Percentiles rank a stretch among this genome's conserved stretches.
Evolutionary conservation across 495 filamentous ascomycete species (phyloP).

Genomic region (Tuber calosporum): DNA sequence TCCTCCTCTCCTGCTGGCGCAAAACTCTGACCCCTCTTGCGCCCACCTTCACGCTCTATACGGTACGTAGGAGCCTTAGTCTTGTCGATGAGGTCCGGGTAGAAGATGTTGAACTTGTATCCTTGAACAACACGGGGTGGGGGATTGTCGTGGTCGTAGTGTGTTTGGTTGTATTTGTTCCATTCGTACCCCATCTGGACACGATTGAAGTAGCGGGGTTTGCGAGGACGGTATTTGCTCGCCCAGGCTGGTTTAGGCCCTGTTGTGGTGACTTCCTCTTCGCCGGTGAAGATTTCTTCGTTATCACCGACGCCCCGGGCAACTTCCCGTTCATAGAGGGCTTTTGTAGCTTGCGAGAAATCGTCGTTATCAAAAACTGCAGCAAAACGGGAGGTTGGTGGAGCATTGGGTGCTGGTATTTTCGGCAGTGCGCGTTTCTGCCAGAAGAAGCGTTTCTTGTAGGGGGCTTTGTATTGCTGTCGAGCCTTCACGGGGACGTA

Average conservation of each 20-base stretch:
- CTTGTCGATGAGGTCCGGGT: slow-evolving; percentile 96
- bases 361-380: slow-evolving; percentile 64
- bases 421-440: slow-evolving; percentile 33
- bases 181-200: slow-evolving; percentile 99
- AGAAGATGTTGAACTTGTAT: slow-evolving; percentile 99
- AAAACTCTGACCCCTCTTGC: slow-evolving; percentile 82
- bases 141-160: slow-evolving; percentile 98
- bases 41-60: slow-evolving; percentile 84
- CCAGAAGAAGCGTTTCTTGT: slow-evolving; percentile 39
- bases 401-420: slow-evolving; percentile 37
- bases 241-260: slow-evolving; percentile 69
- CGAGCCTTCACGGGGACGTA: slow-evolving; percentile 59
- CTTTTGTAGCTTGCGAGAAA: slow-evolving; percentile 84
- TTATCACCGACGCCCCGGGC: slow-evolving; percentile 86
- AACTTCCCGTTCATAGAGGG: slow-evolving; percentile 85
- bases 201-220: slow-evolving; percentile 94
- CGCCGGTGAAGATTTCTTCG: slow-evolving; percentile 91
- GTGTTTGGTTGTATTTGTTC: slow-evolving; percentile 99
- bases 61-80: slow-evolving; percentile 87
- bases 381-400: slow-evolving; percentile 65
- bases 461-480: slow-evolving; percentile 48
- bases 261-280: slow-evolving; percentile 66
- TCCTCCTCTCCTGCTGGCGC: slow-evolving; percentile 96
- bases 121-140: slow-evolving; percentile 97
- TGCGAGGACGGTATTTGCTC: slow-evolving; percentile 80